phyloP scores from a whole-genome alignment of 805 yeast genomes.

The Isabelozyma heimii region DNA sequence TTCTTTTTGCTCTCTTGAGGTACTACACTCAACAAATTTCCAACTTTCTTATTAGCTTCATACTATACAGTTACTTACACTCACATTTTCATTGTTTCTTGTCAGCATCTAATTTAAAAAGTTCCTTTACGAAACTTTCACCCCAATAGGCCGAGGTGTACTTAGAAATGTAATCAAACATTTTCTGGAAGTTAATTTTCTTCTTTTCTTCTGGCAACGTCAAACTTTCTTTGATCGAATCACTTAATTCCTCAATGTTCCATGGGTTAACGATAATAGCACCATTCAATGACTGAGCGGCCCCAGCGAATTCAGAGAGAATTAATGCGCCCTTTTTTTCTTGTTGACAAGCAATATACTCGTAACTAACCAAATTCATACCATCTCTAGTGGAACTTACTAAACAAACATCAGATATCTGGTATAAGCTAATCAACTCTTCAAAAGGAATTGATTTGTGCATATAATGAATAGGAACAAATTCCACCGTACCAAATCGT shows the following conservation, averaged over 20 bases:
- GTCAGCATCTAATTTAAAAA: constrained; percentile 38
- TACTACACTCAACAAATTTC: no score
- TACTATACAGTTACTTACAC: no score
- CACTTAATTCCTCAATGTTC: constrained; percentile 93
- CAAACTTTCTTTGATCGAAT: constrained; percentile 80
- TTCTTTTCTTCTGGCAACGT: constrained; percentile 83
- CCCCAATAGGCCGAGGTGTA: constrained; percentile 98
- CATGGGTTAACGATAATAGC: constrained; percentile 94
- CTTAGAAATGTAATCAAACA: constrained; percentile 84
- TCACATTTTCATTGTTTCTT: not conserved
- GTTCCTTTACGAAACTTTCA: constrained; percentile 87
- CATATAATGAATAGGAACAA: constrained; percentile 95
- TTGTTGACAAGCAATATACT: constrained; percentile 93
- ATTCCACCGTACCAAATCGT: constrained; percentile 92
- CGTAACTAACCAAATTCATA: constrained; percentile 95
- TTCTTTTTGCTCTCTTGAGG: no score
- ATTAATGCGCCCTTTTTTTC: constrained; percentile 83
- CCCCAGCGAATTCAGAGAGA: constrained; percentile 95
- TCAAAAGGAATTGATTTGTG: constrained; percentile 89
- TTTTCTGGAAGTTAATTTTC: constrained; percentile 71
- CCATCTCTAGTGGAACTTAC: constrained; percentile 97
- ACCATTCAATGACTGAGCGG: constrained; percentile 97
- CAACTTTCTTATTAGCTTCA: no score
- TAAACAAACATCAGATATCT: constrained; percentile 83
- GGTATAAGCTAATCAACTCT: constrained; percentile 85